Evolutionary conservation across 106 monocot species (phyloP), one percentile per base, ranked within the genome.

Genomic region (Dendrobium officinale): DNA sequence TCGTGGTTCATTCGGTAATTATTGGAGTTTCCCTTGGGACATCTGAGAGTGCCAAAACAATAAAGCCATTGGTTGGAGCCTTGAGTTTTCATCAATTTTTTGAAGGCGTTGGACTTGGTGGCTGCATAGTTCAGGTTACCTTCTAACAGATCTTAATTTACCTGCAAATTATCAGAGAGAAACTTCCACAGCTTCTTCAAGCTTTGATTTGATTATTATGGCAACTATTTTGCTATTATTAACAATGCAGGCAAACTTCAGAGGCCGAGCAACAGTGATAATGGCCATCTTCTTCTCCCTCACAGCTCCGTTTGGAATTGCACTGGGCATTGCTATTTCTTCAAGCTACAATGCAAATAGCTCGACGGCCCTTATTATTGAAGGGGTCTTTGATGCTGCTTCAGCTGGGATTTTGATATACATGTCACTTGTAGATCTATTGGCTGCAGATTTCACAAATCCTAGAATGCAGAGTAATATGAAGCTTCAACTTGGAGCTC

Each of bases 71-170:
- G 11, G 78, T 92, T 1, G 88, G 78, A 55, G 92, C 92, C 41
- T 45, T 92, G 9, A 82, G 90, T 54, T 92, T 89, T 82, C 92
- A 92, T 26, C 92, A 92, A 45, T 90, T 92, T 79, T 92, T 90
- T 70, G 92, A 92, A 55, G 92, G 92, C 1, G 81, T 92, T 55
- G 92, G 88, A 2, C 88, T 90, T 22, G 92, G 88, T 47, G 88
- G 92, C 13, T 93, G 92, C 84, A 86, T 93, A 33, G 78, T 86
- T 78, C 92, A 93, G 92, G 92, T 92, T 77, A n/a, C n/a, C 3
- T 64, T 64, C n/a, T 2, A 6, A 22, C 20, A 5, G 20, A 20
- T 64, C 16, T 64, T 5, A 18, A 37, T 37, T 15, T 61, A 61
- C 17, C 37, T 37, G 37, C 37, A 37, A 37, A 37, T 3, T 37